Evolutionary conservation across 2,329 filamentous ascomycete genomes (phyloP).

Genomic region (Helminthosporium solani): DNA sequence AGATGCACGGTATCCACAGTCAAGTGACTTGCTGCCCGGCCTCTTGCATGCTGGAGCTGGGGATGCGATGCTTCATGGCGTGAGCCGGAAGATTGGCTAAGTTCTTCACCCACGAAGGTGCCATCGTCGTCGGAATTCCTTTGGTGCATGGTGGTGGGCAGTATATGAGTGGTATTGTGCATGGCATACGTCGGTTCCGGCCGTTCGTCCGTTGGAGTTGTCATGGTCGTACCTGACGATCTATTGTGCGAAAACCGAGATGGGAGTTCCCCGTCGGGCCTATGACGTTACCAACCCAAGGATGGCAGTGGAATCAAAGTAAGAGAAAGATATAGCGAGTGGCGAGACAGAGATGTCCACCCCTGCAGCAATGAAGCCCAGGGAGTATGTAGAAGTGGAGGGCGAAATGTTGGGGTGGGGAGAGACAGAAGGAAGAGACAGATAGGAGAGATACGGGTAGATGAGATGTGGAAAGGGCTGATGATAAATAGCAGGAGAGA

Average conservation of each 20-base stretch:
- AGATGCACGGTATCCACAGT: conserved; percentile 48
- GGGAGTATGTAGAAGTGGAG: not conserved
- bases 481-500: conserved; percentile 19
- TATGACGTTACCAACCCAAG: conserved; percentile 4
- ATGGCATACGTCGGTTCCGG: conserved; percentile 41
- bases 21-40: conserved; percentile 47
- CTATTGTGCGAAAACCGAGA: too few relatives aligned
- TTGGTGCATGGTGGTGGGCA: conserved; percentile 19
- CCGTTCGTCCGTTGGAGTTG: conserved; percentile 36
- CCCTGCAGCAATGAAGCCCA: not conserved
- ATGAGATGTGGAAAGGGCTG: not conserved
- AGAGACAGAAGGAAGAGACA: not conserved
- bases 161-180: conserved; percentile 23
- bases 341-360: not conserved
- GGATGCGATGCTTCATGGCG: conserved; percentile 5
- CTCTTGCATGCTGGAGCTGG: conserved; percentile 8
- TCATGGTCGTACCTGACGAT: conserved; percentile 39
- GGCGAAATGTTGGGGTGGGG: not conserved
- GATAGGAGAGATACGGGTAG: not conserved
- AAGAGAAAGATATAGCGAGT: conserved; percentile 3
- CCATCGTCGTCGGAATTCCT: conserved; percentile 42
- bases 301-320: too few relatives aligned
- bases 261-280: not conserved
- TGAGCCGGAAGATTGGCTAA: conserved; percentile 33
- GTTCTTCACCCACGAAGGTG: conserved; percentile 41